Conservation (phyloP, 106 monocot genomes). For the Acanthochlamys bracteata region DNA sequence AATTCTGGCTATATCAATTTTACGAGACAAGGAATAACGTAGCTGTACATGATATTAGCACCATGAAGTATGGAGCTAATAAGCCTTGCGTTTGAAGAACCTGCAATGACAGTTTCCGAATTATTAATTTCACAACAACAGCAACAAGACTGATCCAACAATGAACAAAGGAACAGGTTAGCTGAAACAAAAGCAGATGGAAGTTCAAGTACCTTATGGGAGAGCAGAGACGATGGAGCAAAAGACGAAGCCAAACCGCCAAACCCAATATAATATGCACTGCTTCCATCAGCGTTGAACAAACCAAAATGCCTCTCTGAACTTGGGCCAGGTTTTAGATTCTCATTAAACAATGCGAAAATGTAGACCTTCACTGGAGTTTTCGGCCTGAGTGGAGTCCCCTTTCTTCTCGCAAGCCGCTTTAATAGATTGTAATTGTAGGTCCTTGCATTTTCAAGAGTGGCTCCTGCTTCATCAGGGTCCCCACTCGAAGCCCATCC, state of each 20-base stretch:
- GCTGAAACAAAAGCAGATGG: not conserved
- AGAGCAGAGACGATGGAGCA: slow-evolving; percentile 27
- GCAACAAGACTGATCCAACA: too few species aligned
- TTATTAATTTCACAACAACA: too few species aligned
- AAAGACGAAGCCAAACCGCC: slow-evolving; percentile 31
- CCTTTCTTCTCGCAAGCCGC: slow-evolving; percentile 62
- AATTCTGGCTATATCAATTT: not conserved
- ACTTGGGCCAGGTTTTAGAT: slow-evolving; percentile 55
- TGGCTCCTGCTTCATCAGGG: slow-evolving; percentile 61
- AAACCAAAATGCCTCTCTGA: slow-evolving; percentile 86
- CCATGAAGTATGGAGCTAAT: slow-evolving; percentile 11
- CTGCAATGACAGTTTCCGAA: not conserved
- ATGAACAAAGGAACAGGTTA: too few species aligned
- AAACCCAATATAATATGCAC: slow-evolving; percentile 81
- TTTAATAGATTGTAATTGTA: slow-evolving; percentile 85
- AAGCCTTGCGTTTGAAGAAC: not conserved
- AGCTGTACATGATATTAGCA: not conserved
- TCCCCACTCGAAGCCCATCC: slow-evolving; percentile 88
- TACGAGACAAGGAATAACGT: not conserved
- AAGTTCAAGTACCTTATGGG: slow-evolving; percentile 32
- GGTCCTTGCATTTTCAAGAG: slow-evolving; percentile 55
- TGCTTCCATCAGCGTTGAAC: slow-evolving; percentile 83
- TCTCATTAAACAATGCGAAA: slow-evolving; percentile 91
- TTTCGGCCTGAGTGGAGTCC: slow-evolving; percentile 78
- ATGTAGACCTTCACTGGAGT: slow-evolving; percentile 54